Percentiles rank a stretch among this genome's conserved stretches.
These are phyloP conservation scores for Linnemannia elongata DNA, from an alignment of 192 early-diverging fungal genomes.

Conservation along the genomic window DNA sequence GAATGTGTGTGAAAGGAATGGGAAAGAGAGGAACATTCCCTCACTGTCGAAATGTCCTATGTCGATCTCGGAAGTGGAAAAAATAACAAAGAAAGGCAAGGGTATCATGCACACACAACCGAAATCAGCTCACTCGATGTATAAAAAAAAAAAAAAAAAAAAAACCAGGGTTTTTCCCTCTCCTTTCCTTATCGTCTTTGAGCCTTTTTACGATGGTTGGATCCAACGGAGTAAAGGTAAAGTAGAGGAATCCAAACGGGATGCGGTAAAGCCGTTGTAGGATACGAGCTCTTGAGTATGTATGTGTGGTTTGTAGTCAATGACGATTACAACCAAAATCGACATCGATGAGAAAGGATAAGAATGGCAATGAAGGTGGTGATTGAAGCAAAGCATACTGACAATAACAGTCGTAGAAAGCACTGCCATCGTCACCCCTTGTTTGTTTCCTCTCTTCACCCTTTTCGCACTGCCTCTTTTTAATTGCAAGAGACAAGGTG, in stretches of 20 bases:
- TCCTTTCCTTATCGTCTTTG: not conserved
- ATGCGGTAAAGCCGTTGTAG: too few species aligned
- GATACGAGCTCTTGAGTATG: too few species aligned
- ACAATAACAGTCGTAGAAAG: not conserved
- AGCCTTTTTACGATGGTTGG: not conserved
- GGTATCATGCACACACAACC: not conserved
- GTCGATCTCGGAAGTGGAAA: conserved; percentile 6
- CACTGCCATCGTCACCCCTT: not conserved
- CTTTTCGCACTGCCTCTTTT: not conserved
- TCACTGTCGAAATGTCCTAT: not conserved
- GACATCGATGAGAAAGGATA: too few species aligned
- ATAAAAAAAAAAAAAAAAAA: not conserved
- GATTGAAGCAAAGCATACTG: too few species aligned
- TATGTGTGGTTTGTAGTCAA: too few species aligned
- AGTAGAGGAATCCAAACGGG: not conserved
- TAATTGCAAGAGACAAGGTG: not conserved
- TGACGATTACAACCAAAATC: too few species aligned
- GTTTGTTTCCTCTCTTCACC: not conserved
- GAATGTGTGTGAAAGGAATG: not conserved
- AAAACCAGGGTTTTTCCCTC: not conserved
- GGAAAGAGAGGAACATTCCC: not conserved
- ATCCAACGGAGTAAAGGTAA: not conserved
- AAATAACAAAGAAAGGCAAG: not conserved
- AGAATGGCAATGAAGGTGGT: too few species aligned
- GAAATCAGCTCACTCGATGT: conserved; percentile 3